Percentiles rank a stretch among this genome's conserved stretches.
Conservation (phyloP, 1,139 yeast species). For the Trichomonascaceae sp. region DNA sequence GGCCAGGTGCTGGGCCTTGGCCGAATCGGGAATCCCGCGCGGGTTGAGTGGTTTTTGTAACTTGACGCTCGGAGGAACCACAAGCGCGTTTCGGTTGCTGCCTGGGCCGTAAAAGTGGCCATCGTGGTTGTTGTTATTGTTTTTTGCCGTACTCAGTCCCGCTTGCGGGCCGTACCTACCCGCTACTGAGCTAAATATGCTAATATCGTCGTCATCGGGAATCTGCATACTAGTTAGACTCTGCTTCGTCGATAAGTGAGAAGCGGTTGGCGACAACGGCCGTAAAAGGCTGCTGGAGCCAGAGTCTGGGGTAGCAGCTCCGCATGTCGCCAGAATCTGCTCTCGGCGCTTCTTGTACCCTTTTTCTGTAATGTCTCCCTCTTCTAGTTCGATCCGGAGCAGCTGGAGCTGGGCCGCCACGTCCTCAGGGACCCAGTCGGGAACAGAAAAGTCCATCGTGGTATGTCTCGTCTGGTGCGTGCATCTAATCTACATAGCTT, state of each 20-base stretch:
- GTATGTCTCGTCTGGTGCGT: not conserved
- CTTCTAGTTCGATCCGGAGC: constrained; percentile 34
- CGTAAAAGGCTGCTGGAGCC: too few species aligned
- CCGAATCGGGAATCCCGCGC: constrained; percentile 27
- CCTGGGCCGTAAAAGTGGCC: too few species aligned
- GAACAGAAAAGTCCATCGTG: constrained; percentile 31
- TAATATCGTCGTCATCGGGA: too few species aligned
- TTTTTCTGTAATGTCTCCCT: constrained; percentile 55
- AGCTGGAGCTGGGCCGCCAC: constrained; percentile 29
- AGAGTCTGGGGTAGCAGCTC: too few species aligned
- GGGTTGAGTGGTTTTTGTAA: constrained; percentile 30
- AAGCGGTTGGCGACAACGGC: too few species aligned
- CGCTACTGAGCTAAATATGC: too few species aligned
- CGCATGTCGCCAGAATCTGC: constrained; percentile 30
- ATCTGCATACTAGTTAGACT: too few species aligned
- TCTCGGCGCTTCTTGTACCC: constrained; percentile 50
- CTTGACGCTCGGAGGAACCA: too few species aligned
- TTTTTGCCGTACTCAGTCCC: constrained; percentile 6
- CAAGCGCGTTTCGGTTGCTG: too few species aligned
- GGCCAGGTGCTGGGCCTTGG: constrained; percentile 23
- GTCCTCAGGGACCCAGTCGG: constrained; percentile 27
- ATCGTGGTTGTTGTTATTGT: too few species aligned
- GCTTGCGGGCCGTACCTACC: too few species aligned
- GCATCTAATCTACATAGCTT: not conserved
- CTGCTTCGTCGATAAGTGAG: too few species aligned